Percentiles rank a stretch among this genome's conserved stretches.
phyloP scores from a whole-genome alignment of 2,329 filamentous ascomycete genomes.

The Exophiala viscosa region DNA sequence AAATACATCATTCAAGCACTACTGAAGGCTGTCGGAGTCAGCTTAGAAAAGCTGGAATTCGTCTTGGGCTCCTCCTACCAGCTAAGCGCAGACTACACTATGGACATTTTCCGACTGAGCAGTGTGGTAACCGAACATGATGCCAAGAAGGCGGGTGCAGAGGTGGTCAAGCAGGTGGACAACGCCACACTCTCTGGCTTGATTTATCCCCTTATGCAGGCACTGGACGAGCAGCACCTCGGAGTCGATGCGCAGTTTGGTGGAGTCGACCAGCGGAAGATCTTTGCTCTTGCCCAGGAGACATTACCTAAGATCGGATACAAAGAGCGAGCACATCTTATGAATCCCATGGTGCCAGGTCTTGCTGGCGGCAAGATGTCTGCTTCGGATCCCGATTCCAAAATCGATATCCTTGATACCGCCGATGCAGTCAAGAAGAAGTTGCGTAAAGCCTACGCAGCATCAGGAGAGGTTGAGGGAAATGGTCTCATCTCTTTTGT shows the following conservation, averaged over 20 bases:
- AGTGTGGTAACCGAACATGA: conserved; percentile 71
- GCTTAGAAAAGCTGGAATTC: conserved; percentile 74
- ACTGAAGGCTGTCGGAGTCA: conserved; percentile 72
- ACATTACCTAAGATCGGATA: conserved; percentile 83
- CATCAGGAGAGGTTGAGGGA: conserved; percentile 70
- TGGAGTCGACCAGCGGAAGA: conserved; percentile 79
- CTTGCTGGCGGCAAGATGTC: conserved; percentile 69
- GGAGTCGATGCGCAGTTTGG: conserved; percentile 86
- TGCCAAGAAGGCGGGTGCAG: conserved; percentile 84
- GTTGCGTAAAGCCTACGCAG: conserved; percentile 77
- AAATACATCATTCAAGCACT: conserved; percentile 68
- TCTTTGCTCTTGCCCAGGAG: conserved; percentile 82
- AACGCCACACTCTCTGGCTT: conserved; percentile 71
- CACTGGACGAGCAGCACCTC: conserved; percentile 84
- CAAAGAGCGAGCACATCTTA: conserved; percentile 67
- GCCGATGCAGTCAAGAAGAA: conserved; percentile 74
- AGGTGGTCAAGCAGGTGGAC: conserved; percentile 87
- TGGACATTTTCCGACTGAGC: conserved; percentile 80
- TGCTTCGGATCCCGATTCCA: conserved; percentile 66
- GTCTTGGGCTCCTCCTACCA: conserved; percentile 84
- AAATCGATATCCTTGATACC: conserved; percentile 87
- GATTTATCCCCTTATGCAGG: conserved; percentile 83
- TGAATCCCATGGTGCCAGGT: conserved; percentile 88
- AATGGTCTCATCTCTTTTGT: conserved; percentile 86
- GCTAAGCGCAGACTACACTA: conserved; percentile 63